These are phyloP conservation scores for Dillenia turbinata DNA, from an alignment of 164 flowering plant genomes.

Conservation along the genomic window DNA sequence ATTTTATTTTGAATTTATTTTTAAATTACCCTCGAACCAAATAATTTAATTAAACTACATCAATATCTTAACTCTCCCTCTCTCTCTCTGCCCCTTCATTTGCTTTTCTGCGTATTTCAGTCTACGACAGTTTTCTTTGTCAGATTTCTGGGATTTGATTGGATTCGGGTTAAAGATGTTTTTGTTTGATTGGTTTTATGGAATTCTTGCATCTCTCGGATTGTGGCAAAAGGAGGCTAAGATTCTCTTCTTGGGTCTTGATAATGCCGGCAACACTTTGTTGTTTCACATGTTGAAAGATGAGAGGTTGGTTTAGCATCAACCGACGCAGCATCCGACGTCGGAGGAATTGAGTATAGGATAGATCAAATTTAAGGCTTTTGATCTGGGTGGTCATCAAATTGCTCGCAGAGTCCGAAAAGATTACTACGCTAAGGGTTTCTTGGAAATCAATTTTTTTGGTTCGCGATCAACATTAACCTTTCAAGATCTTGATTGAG, in stretches of 20 bases:
- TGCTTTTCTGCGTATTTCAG: too few relatives aligned
- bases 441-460: too few relatives aligned
- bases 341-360: constrained; percentile 44
- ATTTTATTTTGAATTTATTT: too few relatives aligned
- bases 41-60: too few relatives aligned
- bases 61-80: too few relatives aligned
- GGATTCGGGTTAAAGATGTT: constrained; percentile 21
- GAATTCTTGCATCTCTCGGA: constrained; percentile 48
- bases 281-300: constrained; percentile 60
- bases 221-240: constrained; percentile 62
- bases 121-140: too few relatives aligned
- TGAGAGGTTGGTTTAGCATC: constrained; percentile 32
- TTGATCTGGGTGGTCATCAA: constrained; percentile 57
- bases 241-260: constrained; percentile 58
- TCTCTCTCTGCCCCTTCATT: too few relatives aligned
- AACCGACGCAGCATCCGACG: constrained; percentile 43
- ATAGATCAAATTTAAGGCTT: constrained; percentile 39
- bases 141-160: too few relatives aligned
- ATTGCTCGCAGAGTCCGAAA: constrained; percentile 55
- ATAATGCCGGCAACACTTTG: constrained; percentile 64
- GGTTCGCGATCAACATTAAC: too few relatives aligned
- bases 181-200: constrained; percentile 57
- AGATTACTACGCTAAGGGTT: constrained; percentile 57
- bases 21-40: too few relatives aligned
- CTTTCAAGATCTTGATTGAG: too few relatives aligned